These are phyloP conservation scores for Talaromyces sp. DNA, from an alignment of 2,329 filamentous ascomycete genomes.

Conservation along the genomic window DNA sequence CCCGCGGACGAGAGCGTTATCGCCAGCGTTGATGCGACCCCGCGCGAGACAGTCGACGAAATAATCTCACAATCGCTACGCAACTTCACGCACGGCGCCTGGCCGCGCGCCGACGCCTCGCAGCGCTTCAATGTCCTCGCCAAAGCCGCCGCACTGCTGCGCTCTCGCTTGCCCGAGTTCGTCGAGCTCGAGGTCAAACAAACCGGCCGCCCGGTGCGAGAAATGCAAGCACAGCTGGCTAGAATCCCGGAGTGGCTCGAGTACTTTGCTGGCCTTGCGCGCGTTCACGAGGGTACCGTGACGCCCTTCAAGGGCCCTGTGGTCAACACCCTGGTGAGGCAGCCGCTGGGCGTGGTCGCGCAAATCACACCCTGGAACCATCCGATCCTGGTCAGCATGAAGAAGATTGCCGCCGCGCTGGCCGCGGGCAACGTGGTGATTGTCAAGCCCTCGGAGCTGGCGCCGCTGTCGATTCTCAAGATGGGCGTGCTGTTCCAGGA, in stretches of 20 bases:
- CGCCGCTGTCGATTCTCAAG: conserved; percentile 38
- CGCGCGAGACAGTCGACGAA: conserved; percentile 48
- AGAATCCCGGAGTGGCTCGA: conserved; percentile 58
- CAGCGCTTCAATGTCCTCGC: conserved; percentile 59
- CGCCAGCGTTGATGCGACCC: conserved; percentile 49
- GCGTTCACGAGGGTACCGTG: conserved; percentile 62
- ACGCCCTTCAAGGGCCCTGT: conserved; percentile 53
- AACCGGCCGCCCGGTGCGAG: conserved; percentile 63
- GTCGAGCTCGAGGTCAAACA: conserved; percentile 62
- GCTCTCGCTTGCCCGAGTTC: conserved; percentile 48
- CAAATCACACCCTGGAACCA: conserved; percentile 38
- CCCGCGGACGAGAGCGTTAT: conserved; percentile 25
- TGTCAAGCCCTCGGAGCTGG: conserved; percentile 37
- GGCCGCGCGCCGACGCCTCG: conserved; percentile 55
- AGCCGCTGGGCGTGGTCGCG: conserved; percentile 35
- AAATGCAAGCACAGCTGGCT: conserved; percentile 65
- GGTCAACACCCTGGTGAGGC: conserved; percentile 32
- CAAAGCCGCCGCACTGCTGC: conserved; percentile 52
- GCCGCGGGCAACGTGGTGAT: conserved; percentile 37
- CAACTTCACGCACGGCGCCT: conserved; percentile 48
- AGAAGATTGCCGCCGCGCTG: conserved; percentile 36
- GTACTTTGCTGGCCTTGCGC: conserved; percentile 63
- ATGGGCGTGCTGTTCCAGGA: conserved; percentile 37
- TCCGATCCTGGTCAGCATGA: conserved; percentile 31
- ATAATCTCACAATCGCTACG: conserved; percentile 38